Evolutionary conservation across 179 eudicot genomes (phyloP).

Genomic region (Nepenthes alata): DNA sequence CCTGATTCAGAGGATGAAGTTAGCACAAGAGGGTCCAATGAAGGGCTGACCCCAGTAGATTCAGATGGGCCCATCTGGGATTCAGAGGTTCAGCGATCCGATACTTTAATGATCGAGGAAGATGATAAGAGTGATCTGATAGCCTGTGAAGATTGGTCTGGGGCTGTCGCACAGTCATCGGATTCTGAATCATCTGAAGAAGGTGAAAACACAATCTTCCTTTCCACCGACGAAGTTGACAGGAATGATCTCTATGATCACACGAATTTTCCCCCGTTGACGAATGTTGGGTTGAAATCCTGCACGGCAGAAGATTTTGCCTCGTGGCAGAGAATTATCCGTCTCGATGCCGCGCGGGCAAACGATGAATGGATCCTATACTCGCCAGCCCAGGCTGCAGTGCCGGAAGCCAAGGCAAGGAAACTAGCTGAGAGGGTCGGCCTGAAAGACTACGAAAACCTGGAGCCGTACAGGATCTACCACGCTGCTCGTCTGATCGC

Average conservation of each 20-base stretch:
- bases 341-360: slow-evolving; percentile 56
- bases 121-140: slow-evolving; percentile 23
- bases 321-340: slow-evolving; percentile 54
- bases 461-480: slow-evolving; percentile 43
- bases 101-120: slow-evolving; percentile 14
- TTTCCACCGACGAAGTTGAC: slow-evolving; percentile 19
- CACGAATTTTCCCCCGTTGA: slow-evolving; percentile 9
- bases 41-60: slow-evolving; percentile 11
- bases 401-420: slow-evolving; percentile 31
- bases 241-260: slow-evolving; percentile 14
- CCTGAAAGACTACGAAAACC: slow-evolving; percentile 43
- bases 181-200: slow-evolving; percentile 54
- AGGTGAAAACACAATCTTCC: slow-evolving; percentile 21
- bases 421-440: slow-evolving; percentile 41
- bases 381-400: slow-evolving; percentile 43
- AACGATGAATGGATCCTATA: slow-evolving; percentile 45
- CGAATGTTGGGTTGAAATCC: slow-evolving; percentile 14
- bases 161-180: slow-evolving; percentile 34
- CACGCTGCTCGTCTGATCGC: slow-evolving; percentile 61
- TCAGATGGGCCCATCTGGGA: slow-evolving; percentile 17
- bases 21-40: slow-evolving; percentile 32
- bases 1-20: slow-evolving; percentile 32
- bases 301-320: slow-evolving; percentile 36
- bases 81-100: slow-evolving; percentile 9
- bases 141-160: slow-evolving; percentile 20